Base-by-base conservation (phyloP, 73 alveolate species). In the Breviolum minutum region DNA sequence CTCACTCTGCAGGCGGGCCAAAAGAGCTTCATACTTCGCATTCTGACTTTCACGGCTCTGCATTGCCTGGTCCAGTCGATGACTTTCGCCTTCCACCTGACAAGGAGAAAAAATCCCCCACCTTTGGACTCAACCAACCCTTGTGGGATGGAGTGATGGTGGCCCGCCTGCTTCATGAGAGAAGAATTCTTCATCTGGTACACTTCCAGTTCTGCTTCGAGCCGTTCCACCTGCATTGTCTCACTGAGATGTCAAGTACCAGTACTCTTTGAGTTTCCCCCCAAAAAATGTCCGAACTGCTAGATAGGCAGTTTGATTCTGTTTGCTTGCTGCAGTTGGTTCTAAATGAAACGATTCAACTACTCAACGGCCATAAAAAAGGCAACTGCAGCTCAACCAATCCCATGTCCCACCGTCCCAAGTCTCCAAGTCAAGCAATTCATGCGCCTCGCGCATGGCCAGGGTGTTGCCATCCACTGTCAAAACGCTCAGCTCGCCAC, bases 141-240 rank as follows among this genome's bases (percentile, higher is more conserved):
- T 68, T 77, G 86, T 62, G 26, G 63, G 62, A 77, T 77, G 86
- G 68, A 11, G 54, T 40, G 54, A 40, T 40, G 54, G 54, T 40
- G 54, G 54, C 54, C 62, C 76, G 60, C 92, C 92, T 83, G 92
- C 92, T 83, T 83, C 61, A 10, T 30, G n/a, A 92, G 68, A 26
- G 89, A 74, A 6, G 98, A n/a, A 68, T 92, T 92, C 76, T 92
- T 92, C 98, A 92, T 92, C 29, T 92, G 98, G 89, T 68, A 92
- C 81, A 92, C 98, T 73, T 92, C 98, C 80, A 92, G 60, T 61
- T 92, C 98, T 26, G 91, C 98, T 48, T 92, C 98, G 48, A 92
- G 90, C 32, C 98, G 83, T 61, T 92, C 91, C 71, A 92, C 95
- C 95, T 88, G 95, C 62, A 26, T n/a, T 54, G 30, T 40, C 26